Percentiles rank a stretch among this genome's conserved stretches.
Conservation (phyloP, 768 basidiomycete genomes). For the Russula sp. region DNA sequence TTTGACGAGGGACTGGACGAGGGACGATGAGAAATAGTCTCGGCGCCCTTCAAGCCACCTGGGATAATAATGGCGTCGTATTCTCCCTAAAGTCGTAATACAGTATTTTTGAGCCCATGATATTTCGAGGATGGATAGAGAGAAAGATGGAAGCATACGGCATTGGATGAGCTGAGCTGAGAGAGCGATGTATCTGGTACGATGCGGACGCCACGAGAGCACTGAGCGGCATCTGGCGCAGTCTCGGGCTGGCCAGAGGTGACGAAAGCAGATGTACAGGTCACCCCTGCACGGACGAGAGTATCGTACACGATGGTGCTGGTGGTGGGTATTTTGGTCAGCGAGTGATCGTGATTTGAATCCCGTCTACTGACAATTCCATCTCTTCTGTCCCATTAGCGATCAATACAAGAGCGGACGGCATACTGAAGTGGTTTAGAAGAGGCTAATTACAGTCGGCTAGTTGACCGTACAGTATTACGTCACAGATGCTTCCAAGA, state of each 20-base stretch:
- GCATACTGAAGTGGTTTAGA: too few relatives aligned
- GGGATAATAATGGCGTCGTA: conserved; percentile 74
- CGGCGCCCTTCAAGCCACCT: conserved; percentile 75
- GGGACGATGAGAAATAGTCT: conserved; percentile 58
- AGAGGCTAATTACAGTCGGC: too few relatives aligned
- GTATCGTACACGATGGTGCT: conserved; percentile 83
- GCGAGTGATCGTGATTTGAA: background rate
- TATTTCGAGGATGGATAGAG: background rate
- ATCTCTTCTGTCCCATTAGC: conserved; percentile 87
- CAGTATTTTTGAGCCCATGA: background rate
- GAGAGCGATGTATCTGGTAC: conserved; percentile 21
- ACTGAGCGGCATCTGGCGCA: background rate
- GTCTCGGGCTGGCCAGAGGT: conserved; percentile 32
- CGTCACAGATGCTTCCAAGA: background rate
- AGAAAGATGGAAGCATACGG: conserved; percentile 14
- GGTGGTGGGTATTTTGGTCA: conserved; percentile 4
- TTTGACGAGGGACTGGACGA: conserved; percentile 62
- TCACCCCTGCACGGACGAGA: conserved; percentile 71
- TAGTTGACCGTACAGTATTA: background rate
- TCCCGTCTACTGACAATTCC: conserved; percentile 61
- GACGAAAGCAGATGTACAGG: conserved; percentile 62
- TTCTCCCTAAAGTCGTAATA: conserved; percentile 44
- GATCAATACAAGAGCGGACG: conserved; percentile 67
- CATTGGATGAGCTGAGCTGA: conserved; percentile 10
- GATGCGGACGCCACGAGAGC: conserved; percentile 28